A percentile compares a stretch with the other conserved stretches of the same genome.
phyloP scores from a whole-genome alignment of 257 asterid genomes.

The Primulina tabacum region DNA sequence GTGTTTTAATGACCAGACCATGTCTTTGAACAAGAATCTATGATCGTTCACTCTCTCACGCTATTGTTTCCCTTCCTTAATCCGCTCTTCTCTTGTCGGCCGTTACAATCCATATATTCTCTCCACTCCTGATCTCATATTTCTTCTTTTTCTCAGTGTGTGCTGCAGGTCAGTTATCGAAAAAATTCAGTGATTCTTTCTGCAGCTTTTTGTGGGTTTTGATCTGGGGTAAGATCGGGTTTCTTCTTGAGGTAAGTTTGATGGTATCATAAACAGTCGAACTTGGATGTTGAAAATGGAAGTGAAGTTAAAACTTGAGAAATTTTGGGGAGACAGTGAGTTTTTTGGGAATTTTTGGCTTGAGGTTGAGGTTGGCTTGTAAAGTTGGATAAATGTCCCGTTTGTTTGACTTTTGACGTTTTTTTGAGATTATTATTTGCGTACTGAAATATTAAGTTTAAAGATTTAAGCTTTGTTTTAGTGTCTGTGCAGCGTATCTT shows the following conservation, averaged over 20 bases:
- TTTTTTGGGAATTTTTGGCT: too few relatives aligned
- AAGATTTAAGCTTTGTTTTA: slow-evolving; percentile 15
- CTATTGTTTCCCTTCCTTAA: slow-evolving; percentile 28
- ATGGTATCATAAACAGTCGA: not conserved
- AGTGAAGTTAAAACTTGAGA: too few relatives aligned
- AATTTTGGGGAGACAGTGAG: too few relatives aligned
- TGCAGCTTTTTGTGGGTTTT: slow-evolving; percentile 29
- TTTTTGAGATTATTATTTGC: not conserved
- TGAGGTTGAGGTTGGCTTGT: too few relatives aligned
- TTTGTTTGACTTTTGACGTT: not conserved
- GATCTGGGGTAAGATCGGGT: slow-evolving; percentile 23
- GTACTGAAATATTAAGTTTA: not conserved
- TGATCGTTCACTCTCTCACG: slow-evolving; percentile 33
- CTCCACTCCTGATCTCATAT: not conserved
- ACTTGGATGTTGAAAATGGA: too few relatives aligned
- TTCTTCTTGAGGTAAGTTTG: slow-evolving; percentile 35
- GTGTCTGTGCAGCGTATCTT: not conserved
- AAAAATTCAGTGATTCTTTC: not conserved
- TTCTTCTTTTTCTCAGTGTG: not conserved
- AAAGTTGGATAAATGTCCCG: not conserved
- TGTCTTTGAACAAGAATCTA: slow-evolving; percentile 29
- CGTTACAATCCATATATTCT: not conserved
- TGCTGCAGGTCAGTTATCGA: not conserved
- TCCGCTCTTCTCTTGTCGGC: slow-evolving; percentile 37
- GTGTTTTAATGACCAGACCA: not conserved